Percentiles rank a stretch among this genome's conserved stretches.
Conservation (phyloP, 306 rosid species). For the Hippophae gyantsensis region DNA sequence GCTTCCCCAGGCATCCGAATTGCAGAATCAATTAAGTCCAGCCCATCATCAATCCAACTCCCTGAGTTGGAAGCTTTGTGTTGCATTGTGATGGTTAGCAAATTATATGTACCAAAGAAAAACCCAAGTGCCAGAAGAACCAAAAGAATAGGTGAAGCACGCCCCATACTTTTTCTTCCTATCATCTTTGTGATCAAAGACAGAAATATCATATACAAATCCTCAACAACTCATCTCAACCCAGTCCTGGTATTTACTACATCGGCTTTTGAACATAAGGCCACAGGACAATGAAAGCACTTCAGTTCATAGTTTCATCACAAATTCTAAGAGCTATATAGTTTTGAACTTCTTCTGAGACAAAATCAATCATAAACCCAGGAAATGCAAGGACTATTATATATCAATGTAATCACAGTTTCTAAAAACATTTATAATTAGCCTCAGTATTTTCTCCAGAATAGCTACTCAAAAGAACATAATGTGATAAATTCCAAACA, state of each 20-base stretch:
- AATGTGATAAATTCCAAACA: neutral
- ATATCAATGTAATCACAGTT: neutral
- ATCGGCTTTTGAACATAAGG: conserved; percentile 15
- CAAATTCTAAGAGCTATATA: neutral
- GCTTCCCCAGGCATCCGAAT: conserved; percentile 14
- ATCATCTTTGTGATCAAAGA: conserved; percentile 31
- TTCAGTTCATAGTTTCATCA: conserved; percentile 11
- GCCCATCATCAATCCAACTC: conserved; percentile 28
- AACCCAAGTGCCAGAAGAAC: conserved; percentile 62
- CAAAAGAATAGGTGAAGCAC: conserved; percentile 46
- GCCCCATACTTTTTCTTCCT: conserved; percentile 58
- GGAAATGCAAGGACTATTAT: neutral
- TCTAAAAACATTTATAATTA: neutral
- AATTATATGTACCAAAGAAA: conserved; percentile 59
- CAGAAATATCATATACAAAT: conserved; percentile 10
- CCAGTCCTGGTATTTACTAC: conserved; percentile 11
- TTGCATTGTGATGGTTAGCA: conserved; percentile 42
- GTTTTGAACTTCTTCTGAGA: neutral
- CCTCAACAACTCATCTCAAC: conserved; percentile 19
- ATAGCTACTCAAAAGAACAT: conserved; percentile 5
- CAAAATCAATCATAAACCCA: conserved; percentile 20
- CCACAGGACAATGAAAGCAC: conserved; percentile 5
- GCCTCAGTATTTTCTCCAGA: neutral
- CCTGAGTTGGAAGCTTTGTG: conserved; percentile 31
- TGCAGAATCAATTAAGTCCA: conserved; percentile 23